These are phyloP conservation scores for Peniophora sp. DNA, from an alignment of 1,284 basidiomycete genomes.

Conservation along the genomic window DNA sequence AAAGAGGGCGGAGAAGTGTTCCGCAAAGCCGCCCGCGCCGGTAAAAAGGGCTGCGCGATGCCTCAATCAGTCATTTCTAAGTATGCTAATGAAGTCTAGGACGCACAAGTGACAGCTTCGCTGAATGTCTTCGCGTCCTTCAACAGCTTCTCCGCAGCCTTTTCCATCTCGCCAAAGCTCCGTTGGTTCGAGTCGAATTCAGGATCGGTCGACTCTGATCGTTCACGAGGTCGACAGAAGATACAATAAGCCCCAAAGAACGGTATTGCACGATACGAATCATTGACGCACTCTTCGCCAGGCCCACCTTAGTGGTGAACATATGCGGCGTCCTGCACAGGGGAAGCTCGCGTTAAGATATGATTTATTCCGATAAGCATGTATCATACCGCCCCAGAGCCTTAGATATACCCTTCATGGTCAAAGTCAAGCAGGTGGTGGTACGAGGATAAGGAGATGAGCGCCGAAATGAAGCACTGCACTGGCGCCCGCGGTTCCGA, in stretches of 20 bases:
- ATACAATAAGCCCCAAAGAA: no score
- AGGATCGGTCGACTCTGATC: conserved; percentile 73
- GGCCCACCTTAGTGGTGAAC: conserved; percentile 78
- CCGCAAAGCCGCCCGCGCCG: conserved; percentile 69
- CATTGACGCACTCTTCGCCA: conserved; percentile 80
- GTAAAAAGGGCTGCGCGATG: conserved; percentile 64
- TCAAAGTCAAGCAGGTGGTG: conserved; percentile 1
- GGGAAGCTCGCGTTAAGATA: not conserved
- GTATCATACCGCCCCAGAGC: conserved; percentile 62
- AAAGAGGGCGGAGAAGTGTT: conserved; percentile 74
- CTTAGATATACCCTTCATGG: conserved; percentile 56
- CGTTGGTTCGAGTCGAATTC: conserved; percentile 83
- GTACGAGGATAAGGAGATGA: not conserved
- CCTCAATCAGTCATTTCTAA: conserved; percentile 1
- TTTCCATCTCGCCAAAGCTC: conserved; percentile 74
- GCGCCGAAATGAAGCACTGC: not conserved
- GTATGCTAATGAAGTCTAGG: not conserved
- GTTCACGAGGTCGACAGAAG: not conserved
- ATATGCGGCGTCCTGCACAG: conserved; percentile 74
- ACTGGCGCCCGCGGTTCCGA: no score
- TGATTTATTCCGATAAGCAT: not conserved
- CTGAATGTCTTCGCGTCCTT: conserved; percentile 89
- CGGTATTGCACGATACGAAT: not conserved
- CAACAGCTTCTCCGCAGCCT: conserved; percentile 80
- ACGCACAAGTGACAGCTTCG: conserved; percentile 73